Base-by-base conservation (phyloP, 192 early-diverging fungal genomes). In the Cetraspora pellucida region DNA sequence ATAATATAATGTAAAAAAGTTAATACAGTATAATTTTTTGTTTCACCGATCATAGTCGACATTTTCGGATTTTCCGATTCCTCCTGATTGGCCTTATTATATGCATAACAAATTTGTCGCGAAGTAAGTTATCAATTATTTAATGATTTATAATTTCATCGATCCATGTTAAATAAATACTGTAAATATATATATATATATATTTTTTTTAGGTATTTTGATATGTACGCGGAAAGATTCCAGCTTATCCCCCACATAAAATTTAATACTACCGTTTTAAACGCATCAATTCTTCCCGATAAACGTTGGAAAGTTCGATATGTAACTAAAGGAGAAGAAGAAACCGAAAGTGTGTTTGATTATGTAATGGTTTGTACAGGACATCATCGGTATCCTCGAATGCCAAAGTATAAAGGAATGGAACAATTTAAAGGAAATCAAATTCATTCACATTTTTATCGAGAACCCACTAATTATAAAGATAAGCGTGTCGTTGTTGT, bases 321-420 rank as follows among this genome's bases (percentile, higher is more conserved):
- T 49, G 17, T 45, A 54, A 54, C 23, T 44, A 3, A 28, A 66
- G 25, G 11, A 1, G 10, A 43, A 58, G 67, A 69, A 11, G 50
- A 54, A 61, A 71, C 83, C 43, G 81, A 81, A 55, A 87, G 89
- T 64, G 78, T 80, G 10, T 90, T 90, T 82, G 85, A 89, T 71
- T 87, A 85, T 81, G 85, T 90, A 0, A 88, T 90, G 79, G 84
- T 90, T 47, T 87, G 85, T 30, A 85, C 87, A 14, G 88, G 88
- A 21, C 89, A 89, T 68, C 88, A 90, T 73, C 82, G 82, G 78
- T 80, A 81, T 45, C 86, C 86, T 14, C 76, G 85, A 19, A 79
- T 87, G 25, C 89, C 88, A 23, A 81, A 87, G 10, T 88, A 86
- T 68, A 60, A 72, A 14, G 88, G 88, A 30, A 85, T 87, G 82